Base-by-base conservation (phyloP, 768 basidiomycete genomes). In the Amanita muscaria region DNA sequence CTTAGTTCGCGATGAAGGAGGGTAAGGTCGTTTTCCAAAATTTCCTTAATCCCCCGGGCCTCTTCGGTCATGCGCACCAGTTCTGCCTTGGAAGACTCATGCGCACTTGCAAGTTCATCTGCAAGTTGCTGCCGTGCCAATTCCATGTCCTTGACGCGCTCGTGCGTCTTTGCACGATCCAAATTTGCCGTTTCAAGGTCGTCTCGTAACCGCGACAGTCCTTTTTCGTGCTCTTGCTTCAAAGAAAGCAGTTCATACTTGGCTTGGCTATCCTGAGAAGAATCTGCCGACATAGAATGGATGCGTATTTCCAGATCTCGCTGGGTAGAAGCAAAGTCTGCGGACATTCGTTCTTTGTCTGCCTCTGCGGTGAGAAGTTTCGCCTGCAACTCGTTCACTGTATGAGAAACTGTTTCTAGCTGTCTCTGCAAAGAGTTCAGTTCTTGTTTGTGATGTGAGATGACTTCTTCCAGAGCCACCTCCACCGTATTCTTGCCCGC, bases 1-100 rank as follows among this genome's bases (percentile, higher is more conserved):
- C 68, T 61, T 24, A 69, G 56, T 46, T 64, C 56, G 10, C 54
- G 53, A 46, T 66, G 64, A 1, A 72, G 56, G 30, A 59, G 56
- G 19, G 58, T 47, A 44, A 67, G 53, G 50, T 67, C 57, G 33
- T 59, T 56, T 55, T 70, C 62, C 50, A 63, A 51, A 30, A 60
- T 57, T 47, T 37, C 39, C 21, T 34, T 38, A 15, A 10, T 14
- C 21, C 12, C 18, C 14, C 11, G 19, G 32, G 21, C 39, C 15
- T 42, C 30, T 29, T 47, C 37, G 10, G 14, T 34, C n/a, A 41
- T 9, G 11, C 14, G n/a, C 7, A 40, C 30, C 31, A 29, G 27
- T 32, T 47, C 40, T 16, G 12, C 40, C 15, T 32, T 27, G 34
- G 40, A 33, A 11, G 24, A 33, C 16, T 25, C 52, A 39, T 54